These are phyloP conservation scores for Coniochaeta sp. DNA, from an alignment of 2,329 filamentous ascomycete species.

Conservation along the genomic window DNA sequence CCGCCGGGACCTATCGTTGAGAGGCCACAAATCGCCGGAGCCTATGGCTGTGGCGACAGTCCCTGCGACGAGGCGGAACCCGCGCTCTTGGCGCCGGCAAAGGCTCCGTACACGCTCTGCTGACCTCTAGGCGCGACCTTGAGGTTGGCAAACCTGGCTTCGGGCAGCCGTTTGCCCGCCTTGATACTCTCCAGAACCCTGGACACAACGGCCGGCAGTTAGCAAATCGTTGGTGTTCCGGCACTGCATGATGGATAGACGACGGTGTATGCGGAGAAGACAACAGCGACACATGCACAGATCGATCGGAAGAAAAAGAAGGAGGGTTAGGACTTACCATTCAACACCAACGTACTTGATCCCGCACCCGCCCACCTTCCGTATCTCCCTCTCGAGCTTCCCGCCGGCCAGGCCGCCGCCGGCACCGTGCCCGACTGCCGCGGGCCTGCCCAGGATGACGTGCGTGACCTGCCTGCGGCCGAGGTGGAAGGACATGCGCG, in stretches of 20 bases:
- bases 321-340: slow-evolving; percentile 52
- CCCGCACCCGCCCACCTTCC: slow-evolving; percentile 56
- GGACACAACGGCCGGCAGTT: slow-evolving; percentile 3
- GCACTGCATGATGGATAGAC: neutral
- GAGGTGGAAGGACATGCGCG: slow-evolving; percentile 60
- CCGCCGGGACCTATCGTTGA: neutral
- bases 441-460: slow-evolving; percentile 66
- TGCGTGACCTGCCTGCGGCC: slow-evolving; percentile 74
- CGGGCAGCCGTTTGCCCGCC: slow-evolving; percentile 64
- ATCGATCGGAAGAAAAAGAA: neutral
- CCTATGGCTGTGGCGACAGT: no score
- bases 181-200: slow-evolving; percentile 82
- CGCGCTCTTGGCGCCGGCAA: slow-evolving; percentile 13
- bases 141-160: slow-evolving; percentile 62
- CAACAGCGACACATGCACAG: no score
- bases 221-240: neutral
- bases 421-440: slow-evolving; percentile 39
- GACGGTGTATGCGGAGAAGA: slow-evolving; percentile 7
- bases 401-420: slow-evolving; percentile 69
- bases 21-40: neutral
- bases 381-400: slow-evolving; percentile 79
- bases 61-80: neutral
- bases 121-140: slow-evolving; percentile 57
- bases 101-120: slow-evolving; percentile 50
- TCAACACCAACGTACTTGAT: slow-evolving; percentile 76